These are phyloP conservation scores for Citrus mangshanensis DNA, from an alignment of 345 rosid genomes.

Conservation along the genomic window DNA sequence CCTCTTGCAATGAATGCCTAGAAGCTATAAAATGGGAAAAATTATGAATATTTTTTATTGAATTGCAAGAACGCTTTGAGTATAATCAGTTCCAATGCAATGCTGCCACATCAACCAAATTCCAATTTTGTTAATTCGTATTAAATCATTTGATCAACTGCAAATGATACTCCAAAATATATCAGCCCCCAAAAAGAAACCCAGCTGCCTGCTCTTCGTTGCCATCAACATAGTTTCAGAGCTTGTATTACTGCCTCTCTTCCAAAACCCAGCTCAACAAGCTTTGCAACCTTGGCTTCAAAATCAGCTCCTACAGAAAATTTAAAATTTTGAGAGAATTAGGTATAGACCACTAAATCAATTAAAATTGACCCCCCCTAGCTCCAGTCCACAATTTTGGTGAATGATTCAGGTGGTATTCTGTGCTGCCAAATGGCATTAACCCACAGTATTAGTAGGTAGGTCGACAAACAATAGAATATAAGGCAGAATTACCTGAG, in stretches of 20 bases:
- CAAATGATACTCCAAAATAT: neutral
- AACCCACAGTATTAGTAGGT: neutral
- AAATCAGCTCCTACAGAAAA: conserved; percentile 62
- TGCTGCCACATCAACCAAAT: neutral
- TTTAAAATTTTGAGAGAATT: neutral
- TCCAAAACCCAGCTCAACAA: conserved; percentile 79
- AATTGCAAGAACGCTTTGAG: neutral
- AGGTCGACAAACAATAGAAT: neutral
- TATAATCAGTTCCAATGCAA: neutral
- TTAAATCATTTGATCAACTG: neutral
- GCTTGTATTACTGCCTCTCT: conserved; percentile 87
- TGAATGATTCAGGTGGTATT: neutral
- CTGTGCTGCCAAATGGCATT: neutral
- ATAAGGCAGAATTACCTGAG: conserved; percentile 42
- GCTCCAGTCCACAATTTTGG: neutral
- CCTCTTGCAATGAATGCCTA: neutral
- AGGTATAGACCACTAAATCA: neutral
- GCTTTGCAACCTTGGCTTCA: conserved; percentile 88
- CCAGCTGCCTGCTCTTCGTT: conserved; percentile 98
- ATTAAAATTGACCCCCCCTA: neutral
- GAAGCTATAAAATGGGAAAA: too few relatives aligned
- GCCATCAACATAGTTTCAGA: conserved; percentile 71
- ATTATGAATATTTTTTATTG: conserved; percentile 5
- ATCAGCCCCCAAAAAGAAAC: conserved; percentile 84
- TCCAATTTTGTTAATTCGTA: neutral